Conservation (phyloP, 2,329 filamentous ascomycete species). For the Fusarium odoratissimum region DNA sequence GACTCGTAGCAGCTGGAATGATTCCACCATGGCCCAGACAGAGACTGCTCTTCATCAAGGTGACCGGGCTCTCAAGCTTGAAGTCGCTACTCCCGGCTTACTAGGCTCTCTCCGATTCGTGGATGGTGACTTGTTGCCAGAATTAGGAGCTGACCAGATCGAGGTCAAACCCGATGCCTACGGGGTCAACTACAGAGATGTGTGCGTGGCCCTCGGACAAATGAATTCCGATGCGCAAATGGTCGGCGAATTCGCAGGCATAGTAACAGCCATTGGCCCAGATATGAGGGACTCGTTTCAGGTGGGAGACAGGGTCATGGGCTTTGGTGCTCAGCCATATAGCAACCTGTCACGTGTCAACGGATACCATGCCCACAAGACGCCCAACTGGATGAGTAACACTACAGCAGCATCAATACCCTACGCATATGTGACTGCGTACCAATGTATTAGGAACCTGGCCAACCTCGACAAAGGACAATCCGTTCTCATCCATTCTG, state of each 20-base stretch:
- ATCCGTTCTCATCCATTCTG: conserved; percentile 5
- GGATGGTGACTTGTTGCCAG: background rate
- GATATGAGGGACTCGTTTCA: background rate
- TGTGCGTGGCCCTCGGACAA: background rate
- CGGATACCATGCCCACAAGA: background rate
- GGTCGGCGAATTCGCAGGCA: background rate
- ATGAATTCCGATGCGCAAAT: background rate
- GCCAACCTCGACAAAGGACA: background rate
- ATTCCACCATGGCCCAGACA: background rate
- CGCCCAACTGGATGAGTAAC: background rate
- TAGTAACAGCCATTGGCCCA: background rate
- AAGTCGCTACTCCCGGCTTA: background rate
- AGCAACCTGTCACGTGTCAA: conserved; percentile 5
- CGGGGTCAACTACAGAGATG: conserved; percentile 1
- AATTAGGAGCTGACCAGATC: background rate
- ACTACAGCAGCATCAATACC: background rate
- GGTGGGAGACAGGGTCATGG: conserved; percentile 6
- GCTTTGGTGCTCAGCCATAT: conserved; percentile 6
- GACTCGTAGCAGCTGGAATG: background rate
- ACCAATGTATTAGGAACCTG: conserved; percentile 3
- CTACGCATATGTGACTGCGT: background rate
- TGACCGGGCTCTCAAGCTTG: background rate
- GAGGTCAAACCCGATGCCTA: background rate
- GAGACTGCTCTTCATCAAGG: background rate
- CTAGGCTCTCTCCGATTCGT: background rate